Conservation (phyloP, 441 rosid species). For the Croton setiger region DNA sequence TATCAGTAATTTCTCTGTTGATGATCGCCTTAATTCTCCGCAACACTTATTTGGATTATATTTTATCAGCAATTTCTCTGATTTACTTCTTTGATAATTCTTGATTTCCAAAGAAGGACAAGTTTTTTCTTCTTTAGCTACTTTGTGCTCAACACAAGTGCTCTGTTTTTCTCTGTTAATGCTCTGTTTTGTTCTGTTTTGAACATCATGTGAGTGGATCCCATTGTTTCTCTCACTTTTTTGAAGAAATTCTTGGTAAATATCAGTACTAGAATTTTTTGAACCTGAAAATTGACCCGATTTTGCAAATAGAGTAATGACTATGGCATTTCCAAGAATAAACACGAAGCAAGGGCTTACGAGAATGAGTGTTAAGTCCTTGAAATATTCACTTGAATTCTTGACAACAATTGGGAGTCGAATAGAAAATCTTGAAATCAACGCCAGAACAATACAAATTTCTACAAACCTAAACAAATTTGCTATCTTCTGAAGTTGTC, state of each 20-base stretch:
- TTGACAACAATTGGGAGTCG: slow-evolving; percentile 49
- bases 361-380: slow-evolving; percentile 38
- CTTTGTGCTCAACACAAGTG: slow-evolving; percentile 13
- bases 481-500: slow-evolving; percentile 41
- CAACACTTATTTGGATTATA: slow-evolving; percentile 15
- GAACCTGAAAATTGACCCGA: slow-evolving; percentile 53
- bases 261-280: slow-evolving; percentile 30
- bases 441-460: slow-evolving; percentile 42
- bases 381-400: slow-evolving; percentile 56
- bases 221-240: slow-evolving; percentile 39
- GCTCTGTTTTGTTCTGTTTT: slow-evolving; percentile 24
- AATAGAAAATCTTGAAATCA: slow-evolving; percentile 54
- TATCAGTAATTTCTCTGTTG: slow-evolving; percentile 34
- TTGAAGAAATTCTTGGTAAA: slow-evolving; percentile 44
- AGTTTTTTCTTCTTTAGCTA: slow-evolving; percentile 14
- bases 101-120: slow-evolving; percentile 22
- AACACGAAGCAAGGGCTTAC: slow-evolving; percentile 70
- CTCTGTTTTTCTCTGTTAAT: slow-evolving; percentile 23
- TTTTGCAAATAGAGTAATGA: slow-evolving; percentile 59
- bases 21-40: slow-evolving; percentile 36
- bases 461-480: slow-evolving; percentile 57
- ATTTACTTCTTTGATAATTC: slow-evolving; percentile 40
- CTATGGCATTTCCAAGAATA: slow-evolving; percentile 66
- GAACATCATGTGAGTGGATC: slow-evolving; percentile 11
- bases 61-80: slow-evolving; percentile 36